phyloP scores from a whole-genome alignment of 352 stramenopile genomes.

The Phytophthora tentaculata region DNA sequence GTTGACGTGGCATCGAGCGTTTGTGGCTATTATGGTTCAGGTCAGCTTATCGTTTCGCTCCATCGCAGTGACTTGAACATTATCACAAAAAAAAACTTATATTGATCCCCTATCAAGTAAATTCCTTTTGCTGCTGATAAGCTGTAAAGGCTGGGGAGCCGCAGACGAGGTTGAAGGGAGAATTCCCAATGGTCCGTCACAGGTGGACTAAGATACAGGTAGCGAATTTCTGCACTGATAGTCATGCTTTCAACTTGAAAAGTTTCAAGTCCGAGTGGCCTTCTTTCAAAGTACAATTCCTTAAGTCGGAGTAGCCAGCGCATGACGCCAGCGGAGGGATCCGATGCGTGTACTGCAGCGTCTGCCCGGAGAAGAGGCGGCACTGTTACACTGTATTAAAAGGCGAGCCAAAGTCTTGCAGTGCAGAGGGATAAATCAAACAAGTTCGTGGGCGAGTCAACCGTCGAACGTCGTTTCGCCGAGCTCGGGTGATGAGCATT shows the following conservation, averaged over 20 bases:
- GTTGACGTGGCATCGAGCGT: constrained; percentile 26
- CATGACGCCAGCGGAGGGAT: constrained; percentile 30
- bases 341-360: background rate
- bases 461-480: too few species aligned
- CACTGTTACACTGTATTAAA: background rate
- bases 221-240: too few species aligned
- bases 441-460: background rate
- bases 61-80: too few species aligned
- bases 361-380: constrained; percentile 31
- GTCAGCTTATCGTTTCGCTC: background rate
- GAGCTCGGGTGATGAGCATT: constrained; percentile 5
- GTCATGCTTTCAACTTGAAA: too few species aligned
- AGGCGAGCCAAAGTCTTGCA: too few species aligned
- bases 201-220: too few species aligned
- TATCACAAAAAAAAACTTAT: too few species aligned
- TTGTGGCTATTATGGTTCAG: background rate
- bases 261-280: background rate
- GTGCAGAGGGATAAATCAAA: constrained; percentile 1
- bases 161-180: background rate
- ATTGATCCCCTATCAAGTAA: constrained; percentile 1
- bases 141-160: constrained; percentile 7
- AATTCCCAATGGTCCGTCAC: constrained; percentile 15
- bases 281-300: constrained; percentile 14
- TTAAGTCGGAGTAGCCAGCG: constrained; percentile 18
- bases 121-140: constrained; percentile 33